Percentiles rank a stretch among this genome's conserved stretches.
These are phyloP conservation scores for Kwoniella heveanensis DNA, from an alignment of 768 basidiomycete species.

Conservation along the genomic window DNA sequence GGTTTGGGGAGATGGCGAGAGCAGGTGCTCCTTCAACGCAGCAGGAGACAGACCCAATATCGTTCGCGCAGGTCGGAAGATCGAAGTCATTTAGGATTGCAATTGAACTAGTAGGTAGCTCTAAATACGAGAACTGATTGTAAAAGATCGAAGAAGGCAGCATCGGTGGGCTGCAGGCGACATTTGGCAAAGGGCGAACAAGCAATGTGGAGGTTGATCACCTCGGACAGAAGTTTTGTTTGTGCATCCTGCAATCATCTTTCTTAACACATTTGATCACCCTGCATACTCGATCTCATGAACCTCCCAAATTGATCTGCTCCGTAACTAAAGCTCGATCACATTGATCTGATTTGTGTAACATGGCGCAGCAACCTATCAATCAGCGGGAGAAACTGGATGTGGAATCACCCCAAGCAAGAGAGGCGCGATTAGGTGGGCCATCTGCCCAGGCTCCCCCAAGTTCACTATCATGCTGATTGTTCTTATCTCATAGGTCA, in stretches of 20 bases:
- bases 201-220: slow-evolving; percentile 20
- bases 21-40: slow-evolving; percentile 26
- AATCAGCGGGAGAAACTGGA: slow-evolving; percentile 31
- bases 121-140: no score
- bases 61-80: slow-evolving; percentile 8
- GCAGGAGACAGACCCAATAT: slow-evolving; percentile 11
- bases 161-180: background rate
- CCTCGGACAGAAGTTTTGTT: slow-evolving; percentile 6
- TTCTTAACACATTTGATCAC: background rate
- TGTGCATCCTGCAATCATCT: background rate
- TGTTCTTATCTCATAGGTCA: background rate
- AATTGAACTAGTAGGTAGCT: no score
- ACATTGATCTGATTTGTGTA: background rate
- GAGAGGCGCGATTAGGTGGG: slow-evolving; percentile 38
- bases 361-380: background rate
- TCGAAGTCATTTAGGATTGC: background rate
- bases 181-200: background rate
- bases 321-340: no score
- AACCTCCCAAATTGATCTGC: no score
- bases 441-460: background rate
- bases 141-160: no score
- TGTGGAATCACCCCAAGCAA: slow-evolving; percentile 30
- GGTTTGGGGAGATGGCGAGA: slow-evolving; percentile 12
- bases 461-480: no score
- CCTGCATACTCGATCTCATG: no score